Evolutionary conservation across 2,329 filamentous ascomycete genomes (phyloP).

Genomic region (Pseudocercospora vitis): DNA sequence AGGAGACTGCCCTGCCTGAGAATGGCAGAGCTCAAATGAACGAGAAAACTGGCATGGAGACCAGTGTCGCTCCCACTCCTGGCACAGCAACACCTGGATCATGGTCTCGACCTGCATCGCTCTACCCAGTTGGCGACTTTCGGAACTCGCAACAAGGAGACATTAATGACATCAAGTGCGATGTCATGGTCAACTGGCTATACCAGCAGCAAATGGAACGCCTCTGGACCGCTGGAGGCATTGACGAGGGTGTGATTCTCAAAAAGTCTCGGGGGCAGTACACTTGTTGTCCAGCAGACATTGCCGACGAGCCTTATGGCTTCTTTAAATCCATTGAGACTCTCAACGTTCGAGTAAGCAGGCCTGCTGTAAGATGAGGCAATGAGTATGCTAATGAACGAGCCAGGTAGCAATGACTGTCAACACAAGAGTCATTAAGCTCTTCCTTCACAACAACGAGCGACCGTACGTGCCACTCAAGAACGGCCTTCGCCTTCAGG

Average conservation of each 20-base stretch:
- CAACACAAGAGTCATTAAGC: slow-evolving; percentile 63
- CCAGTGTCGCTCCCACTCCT: slow-evolving; percentile 13
- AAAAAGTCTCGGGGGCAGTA: slow-evolving; percentile 55
- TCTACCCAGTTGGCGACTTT: slow-evolving; percentile 39
- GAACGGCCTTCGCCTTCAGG: slow-evolving; percentile 61
- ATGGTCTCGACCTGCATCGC: slow-evolving; percentile 39
- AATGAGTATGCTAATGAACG: too few species aligned
- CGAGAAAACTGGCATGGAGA: slow-evolving; percentile 20
- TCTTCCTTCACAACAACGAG: slow-evolving; percentile 55
- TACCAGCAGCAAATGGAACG: slow-evolving; percentile 61
- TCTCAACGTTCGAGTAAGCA: slow-evolving; percentile 56
- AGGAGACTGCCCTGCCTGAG: slow-evolving; percentile 14
- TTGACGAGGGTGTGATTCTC: slow-evolving; percentile 57
- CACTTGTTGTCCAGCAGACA: slow-evolving; percentile 51
- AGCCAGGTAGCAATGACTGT: slow-evolving; percentile 69
- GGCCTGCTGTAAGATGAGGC: too few species aligned
- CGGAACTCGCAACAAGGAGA: slow-evolving; percentile 46
- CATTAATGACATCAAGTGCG: slow-evolving; percentile 56
- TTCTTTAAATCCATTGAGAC: slow-evolving; percentile 52
- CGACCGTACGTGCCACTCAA: slow-evolving; percentile 59
- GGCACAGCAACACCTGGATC: slow-evolving; percentile 31
- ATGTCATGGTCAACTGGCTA: slow-evolving; percentile 65
- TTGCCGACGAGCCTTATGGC: slow-evolving; percentile 47
- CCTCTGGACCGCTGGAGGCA: slow-evolving; percentile 50
- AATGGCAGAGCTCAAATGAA: slow-evolving; percentile 14